Base-by-base conservation (phyloP, 768 basidiomycete genomes). In the Chlorophyllum brunneum region DNA sequence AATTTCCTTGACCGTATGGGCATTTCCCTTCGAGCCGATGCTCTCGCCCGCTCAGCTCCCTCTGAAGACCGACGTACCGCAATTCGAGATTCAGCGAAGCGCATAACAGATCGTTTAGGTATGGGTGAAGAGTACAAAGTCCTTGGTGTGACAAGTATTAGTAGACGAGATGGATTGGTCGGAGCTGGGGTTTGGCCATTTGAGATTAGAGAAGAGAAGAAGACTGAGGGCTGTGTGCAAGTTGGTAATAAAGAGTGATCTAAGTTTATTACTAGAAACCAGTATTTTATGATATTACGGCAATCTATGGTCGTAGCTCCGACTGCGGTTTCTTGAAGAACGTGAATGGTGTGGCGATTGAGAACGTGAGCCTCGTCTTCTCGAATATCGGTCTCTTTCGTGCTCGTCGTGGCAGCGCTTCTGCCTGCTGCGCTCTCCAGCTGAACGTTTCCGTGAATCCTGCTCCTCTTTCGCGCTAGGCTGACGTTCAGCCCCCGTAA, bases 121-220 rank as follows among this genome's bases (percentile, higher is more conserved):
- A 98, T 98, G 95, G 95, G 97, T 0, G 73, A 66, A 33, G 81
- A 95, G 70, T 98, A 98, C 63, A 77, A 85, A 66, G 77, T 98
- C 15, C 69, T 98, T 65, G 93, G 84, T 7, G 64, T 81, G 30
- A 70, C 72, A 16, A 66, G 60, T 51, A 38, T 20, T 13, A 20
- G 26, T 27, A 31, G 46, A n/a, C 39, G 61, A 48, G 50, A 54
- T n/a, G 42, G 47, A 34, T 24, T 30, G 11, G 56, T 36, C 2
- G 50, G 36, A 23, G 41, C 30, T 3, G 54, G 40, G 26, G 58
- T 63, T 8, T 75, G 70, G 68, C 74, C 72, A 1, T 75, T 73
- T 55, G 43, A 53, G 26, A 58, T 67, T 23, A 54, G 59, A 13
- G 58, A 56, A 23, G 24, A 37, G 16, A 42, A 41, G 54, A 47